Evolutionary conservation across 352 stramenopile species (phyloP), one percentile per base, ranked within the genome.

Genomic region (Globisporangium nodosum): DNA sequence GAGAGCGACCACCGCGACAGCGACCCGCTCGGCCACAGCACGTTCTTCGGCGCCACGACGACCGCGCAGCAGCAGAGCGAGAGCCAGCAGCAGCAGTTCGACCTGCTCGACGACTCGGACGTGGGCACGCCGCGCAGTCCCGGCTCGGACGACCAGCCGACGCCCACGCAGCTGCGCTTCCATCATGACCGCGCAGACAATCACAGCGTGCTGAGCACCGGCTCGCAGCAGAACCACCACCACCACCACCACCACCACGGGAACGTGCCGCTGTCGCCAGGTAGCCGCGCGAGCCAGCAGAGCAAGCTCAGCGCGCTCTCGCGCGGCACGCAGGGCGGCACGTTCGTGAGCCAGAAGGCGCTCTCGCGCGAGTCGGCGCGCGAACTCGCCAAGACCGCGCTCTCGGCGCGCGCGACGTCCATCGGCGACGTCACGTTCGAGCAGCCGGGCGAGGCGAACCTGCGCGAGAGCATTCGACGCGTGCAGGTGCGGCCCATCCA

Each of bases 381-480:
- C 37, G 84, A 93, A 58, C 65, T 90, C 16, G 84, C 84, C 52
- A 87, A 87, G 64, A 85, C 80, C 48, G 79, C 83, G 52, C 58
- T 92, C 13, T 77, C 64, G 52, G 68, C 79, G 60, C 84, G 84
- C 58, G 86, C 84, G 18, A 76, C 81, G 43, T 88, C 77, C n/a
- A 69, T 92, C 33, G 84, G 78, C 33, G 81, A 91, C 58, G 74
- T 90, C 43, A 87, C 76, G 6, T 88, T 93, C 56, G 77, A 88
- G 49, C 78, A 85, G 49, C 76, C 80, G 11, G 66, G 70, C 33
- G 82, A 90, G 15, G 67, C 69, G 27, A 78, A 73, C 49, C 50
- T 91, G 54, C 76, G 84, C 18, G 84, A 92, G 54, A 91, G 82
- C 45, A 87, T 93, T 54, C 84, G 84, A n/a, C 79, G 79, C 27